A percentile compares a stretch with the other conserved stretches of the same genome.
Conservation (phyloP, 2,329 filamentous ascomycete genomes). For the Ophiosphaerella herpotricha region DNA sequence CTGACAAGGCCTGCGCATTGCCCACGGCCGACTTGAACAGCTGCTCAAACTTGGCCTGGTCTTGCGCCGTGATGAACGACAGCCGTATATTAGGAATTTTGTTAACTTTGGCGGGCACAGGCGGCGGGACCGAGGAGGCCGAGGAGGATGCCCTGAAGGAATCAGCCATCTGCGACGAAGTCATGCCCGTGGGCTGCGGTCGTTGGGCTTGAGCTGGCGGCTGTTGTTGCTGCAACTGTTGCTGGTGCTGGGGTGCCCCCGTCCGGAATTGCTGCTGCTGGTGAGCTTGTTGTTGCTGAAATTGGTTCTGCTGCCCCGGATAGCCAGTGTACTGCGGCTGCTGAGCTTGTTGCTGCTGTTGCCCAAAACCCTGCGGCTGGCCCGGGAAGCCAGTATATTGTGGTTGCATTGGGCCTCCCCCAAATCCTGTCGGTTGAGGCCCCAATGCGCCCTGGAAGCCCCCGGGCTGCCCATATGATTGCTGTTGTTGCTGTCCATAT, state of each 20-base stretch:
- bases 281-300: slow-evolving; percentile 61
- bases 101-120: slow-evolving; percentile 67
- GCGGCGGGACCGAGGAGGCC: slow-evolving; percentile 54
- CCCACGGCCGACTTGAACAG: slow-evolving; percentile 95
- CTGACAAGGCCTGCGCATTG: slow-evolving; percentile 81
- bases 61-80: slow-evolving; percentile 92
- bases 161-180: slow-evolving; percentile 66
- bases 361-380: slow-evolving; percentile 52
- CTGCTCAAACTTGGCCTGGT: slow-evolving; percentile 96
- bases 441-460: slow-evolving; percentile 52
- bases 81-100: slow-evolving; percentile 93
- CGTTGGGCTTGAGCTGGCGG: slow-evolving; percentile 52
- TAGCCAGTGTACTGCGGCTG: slow-evolving; percentile 55
- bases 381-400: slow-evolving; percentile 56
- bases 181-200: slow-evolving; percentile 63
- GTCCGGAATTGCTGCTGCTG: slow-evolving; percentile 47
- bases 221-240: slow-evolving; percentile 65
- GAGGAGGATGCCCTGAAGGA: slow-evolving; percentile 56
- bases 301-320: slow-evolving; percentile 50
- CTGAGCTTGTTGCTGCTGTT: slow-evolving; percentile 53
- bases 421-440: slow-evolving; percentile 59
- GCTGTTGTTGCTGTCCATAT: slow-evolving; percentile 52
- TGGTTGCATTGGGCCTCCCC: slow-evolving; percentile 53
- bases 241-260: slow-evolving; percentile 59
- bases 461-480: slow-evolving; percentile 60